Evolutionary conservation across 495 filamentous ascomycete genomes (phyloP).

Genomic region (Aspergillus incahuasiensis): DNA sequence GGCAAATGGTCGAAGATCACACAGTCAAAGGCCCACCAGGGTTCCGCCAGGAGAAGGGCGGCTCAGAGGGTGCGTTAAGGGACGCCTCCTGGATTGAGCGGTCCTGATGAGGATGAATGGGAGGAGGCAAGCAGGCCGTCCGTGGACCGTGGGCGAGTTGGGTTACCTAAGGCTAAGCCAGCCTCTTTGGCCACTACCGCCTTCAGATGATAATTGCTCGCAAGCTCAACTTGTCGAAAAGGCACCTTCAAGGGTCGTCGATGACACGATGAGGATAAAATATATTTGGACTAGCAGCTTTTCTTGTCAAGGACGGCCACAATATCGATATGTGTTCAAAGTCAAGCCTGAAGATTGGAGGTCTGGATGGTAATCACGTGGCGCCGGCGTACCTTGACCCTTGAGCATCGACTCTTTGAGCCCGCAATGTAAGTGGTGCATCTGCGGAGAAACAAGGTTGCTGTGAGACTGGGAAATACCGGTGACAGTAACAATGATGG

Average conservation of each 20-base stretch:
- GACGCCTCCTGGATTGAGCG: constrained; percentile 37
- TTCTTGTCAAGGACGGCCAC: constrained; percentile 9
- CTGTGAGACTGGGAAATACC: background rate
- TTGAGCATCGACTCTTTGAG: constrained; percentile 3
- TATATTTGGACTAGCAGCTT: constrained; percentile 13
- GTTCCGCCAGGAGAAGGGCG: constrained; percentile 18
- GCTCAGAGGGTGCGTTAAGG: constrained; percentile 14
- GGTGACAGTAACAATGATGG: background rate
- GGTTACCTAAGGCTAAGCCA: constrained; percentile 18
- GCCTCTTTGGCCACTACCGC: constrained; percentile 25
- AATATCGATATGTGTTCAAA: constrained; percentile 4
- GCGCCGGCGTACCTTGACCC: background rate
- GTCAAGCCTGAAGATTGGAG: constrained; percentile 6
- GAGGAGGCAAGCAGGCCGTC: constrained; percentile 14
- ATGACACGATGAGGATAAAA: constrained; percentile 6
- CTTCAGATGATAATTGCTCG: constrained; percentile 25
- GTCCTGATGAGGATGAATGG: constrained; percentile 12
- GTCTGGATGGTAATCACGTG: constrained; percentile 8
- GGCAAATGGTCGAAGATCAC: constrained; percentile 6
- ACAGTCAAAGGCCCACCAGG: constrained; percentile 20
- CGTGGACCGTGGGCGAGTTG: constrained; percentile 9
- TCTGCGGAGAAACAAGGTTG: background rate
- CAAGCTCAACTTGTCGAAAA: constrained; percentile 18
- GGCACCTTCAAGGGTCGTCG: constrained; percentile 4
- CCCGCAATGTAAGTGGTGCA: constrained; percentile 6